phyloP scores from a whole-genome alignment of 495 filamentous ascomycete species.

The Daldinia childiae region DNA sequence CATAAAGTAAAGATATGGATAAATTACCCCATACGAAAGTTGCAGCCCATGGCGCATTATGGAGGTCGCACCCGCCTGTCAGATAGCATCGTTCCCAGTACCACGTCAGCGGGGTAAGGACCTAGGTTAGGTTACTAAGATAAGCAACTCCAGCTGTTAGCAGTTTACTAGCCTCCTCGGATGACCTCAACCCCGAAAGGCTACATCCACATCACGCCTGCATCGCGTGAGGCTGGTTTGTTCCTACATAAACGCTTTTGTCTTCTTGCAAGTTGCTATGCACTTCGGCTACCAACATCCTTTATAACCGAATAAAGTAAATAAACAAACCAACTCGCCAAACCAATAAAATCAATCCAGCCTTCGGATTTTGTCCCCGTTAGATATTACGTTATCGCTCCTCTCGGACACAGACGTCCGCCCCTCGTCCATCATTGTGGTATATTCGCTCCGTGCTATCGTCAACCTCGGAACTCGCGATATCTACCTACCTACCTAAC shows the following conservation, averaged over 20 bases:
- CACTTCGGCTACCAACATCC: background rate
- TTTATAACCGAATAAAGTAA: background rate
- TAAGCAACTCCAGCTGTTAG: background rate
- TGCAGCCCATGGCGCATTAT: no score
- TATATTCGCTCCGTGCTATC: background rate
- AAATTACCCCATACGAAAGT: no score
- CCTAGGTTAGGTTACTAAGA: background rate
- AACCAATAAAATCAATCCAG: background rate
- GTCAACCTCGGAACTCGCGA: background rate
- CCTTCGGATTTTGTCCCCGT: background rate
- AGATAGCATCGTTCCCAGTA: background rate
- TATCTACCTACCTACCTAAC: background rate
- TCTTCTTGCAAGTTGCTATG: background rate
- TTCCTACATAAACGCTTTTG: background rate
- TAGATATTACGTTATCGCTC: background rate
- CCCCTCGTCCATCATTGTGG: background rate
- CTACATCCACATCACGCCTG: slow-evolving; percentile 6
- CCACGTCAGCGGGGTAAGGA: background rate
- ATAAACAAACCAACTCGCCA: background rate
- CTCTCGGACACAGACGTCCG: background rate
- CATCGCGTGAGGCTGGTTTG: slow-evolving; percentile 14
- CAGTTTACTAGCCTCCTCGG: no score
- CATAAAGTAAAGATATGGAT: no score
- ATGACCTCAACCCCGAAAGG: no score
- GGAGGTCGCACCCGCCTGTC: no score